Evolutionary conservation across 208 protist species (phyloP).

Genomic region (Trichomonas gallinae): DNA sequence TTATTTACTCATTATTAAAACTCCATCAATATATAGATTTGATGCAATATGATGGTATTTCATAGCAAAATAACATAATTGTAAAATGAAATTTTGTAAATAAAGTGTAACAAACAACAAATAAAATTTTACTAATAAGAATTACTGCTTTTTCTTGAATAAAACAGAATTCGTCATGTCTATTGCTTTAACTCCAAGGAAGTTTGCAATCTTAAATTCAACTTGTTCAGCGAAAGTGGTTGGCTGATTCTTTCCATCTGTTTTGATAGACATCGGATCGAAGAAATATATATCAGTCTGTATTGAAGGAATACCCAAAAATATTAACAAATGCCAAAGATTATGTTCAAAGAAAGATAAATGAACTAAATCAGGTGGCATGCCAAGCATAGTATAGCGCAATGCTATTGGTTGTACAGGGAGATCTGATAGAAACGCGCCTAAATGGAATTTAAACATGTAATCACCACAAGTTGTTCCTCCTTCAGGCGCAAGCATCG

Average conservation of each 20-base stretch:
- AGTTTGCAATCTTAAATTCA: not conserved
- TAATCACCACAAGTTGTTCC: not conserved
- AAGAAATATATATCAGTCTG: not conserved
- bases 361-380: not conserved
- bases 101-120: too few species aligned
- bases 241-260: not conserved
- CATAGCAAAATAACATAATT: too few species aligned
- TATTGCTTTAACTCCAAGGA: not conserved
- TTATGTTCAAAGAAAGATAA: not conserved
- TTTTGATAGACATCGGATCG: not conserved
- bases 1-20: too few species aligned
- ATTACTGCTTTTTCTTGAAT: not conserved
- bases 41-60: too few species aligned
- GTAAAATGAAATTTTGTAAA: too few species aligned
- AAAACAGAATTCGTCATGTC: not conserved
- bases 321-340: not conserved
- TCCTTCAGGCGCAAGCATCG: not conserved
- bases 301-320: not conserved
- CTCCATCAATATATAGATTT: too few species aligned
- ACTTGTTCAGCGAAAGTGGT: not conserved
- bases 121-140: too few species aligned
- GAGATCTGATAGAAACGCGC: not conserved
- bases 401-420: not conserved
- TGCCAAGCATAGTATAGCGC: not conserved
- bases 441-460: not conserved